Conservation (phyloP, 2,329 filamentous ascomycete species). For the Epicoccum nigrum region DNA sequence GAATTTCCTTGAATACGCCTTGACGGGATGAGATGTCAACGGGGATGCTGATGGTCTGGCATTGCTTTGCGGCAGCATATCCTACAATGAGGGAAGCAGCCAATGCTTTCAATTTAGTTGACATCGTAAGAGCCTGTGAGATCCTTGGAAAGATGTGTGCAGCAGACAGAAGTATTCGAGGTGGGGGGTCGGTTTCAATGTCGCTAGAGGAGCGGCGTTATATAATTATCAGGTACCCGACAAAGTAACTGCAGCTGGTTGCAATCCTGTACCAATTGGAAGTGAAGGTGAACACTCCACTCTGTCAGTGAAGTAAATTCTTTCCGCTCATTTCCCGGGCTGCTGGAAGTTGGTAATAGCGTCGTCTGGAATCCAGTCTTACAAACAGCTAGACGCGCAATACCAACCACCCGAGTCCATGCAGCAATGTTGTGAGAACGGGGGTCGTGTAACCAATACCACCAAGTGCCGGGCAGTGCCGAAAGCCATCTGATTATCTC, state of each 20-base stretch:
- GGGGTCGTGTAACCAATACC: constrained; percentile 7
- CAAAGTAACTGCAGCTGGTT: constrained; percentile 4
- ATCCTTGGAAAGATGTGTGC: background rate
- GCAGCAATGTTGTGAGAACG: constrained; percentile 1
- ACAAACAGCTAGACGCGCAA: constrained; percentile 12
- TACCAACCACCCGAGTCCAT: background rate
- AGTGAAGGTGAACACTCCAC: constrained; percentile 4
- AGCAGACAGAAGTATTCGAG: no score
- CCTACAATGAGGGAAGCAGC: constrained; percentile 25
- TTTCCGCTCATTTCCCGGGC: background rate
- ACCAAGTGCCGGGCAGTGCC: constrained; percentile 10
- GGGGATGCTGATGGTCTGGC: constrained; percentile 62
- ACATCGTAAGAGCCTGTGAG: constrained; percentile 14
- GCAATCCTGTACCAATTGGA: background rate
- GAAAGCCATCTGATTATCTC: background rate
- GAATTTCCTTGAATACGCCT: constrained; percentile 58
- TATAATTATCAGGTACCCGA: constrained; percentile 1
- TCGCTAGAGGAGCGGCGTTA: constrained; percentile 4
- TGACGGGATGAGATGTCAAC: constrained; percentile 62
- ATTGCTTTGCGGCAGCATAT: constrained; percentile 38
- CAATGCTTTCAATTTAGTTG: constrained; percentile 16
- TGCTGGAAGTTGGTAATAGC: constrained; percentile 2
- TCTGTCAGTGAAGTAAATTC: background rate
- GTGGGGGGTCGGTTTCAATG: no score
- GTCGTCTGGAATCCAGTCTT: constrained; percentile 5